Base-by-base conservation (phyloP, 768 basidiomycete species). In the Lactifluus echinatus region DNA sequence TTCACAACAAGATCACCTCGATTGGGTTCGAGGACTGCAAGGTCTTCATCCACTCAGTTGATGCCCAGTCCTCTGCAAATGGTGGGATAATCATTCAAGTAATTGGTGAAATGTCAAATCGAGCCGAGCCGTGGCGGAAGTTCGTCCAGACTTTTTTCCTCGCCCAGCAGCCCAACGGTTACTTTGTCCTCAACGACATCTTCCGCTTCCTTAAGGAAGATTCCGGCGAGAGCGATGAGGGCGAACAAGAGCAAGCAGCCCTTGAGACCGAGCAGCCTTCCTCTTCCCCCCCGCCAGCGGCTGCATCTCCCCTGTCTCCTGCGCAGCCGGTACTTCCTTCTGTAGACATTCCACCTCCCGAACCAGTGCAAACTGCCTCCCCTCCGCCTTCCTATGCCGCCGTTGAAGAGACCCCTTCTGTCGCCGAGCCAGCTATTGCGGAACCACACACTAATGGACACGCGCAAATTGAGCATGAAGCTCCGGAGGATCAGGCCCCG, bases 81-180 rank as follows among this genome's bases (percentile, higher is more conserved):
- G 88, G 89, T 60, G 96, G 96, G 44, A 97, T 99, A 73, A 89
- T 97, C 76, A 94, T 99, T 72, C 94, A 98, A 72, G 96, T 97
- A 72, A 95, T 95, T 69, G 96, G 96, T 64, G 96, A 99, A 77
- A 94, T 98, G 89, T 92, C 90, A 51, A 98, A 98, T 74, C 80
- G 83, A 63, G 81, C 82, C 56, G 89, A 88, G 52, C 79, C 89
- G 4, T 99, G 96, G 96, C 84, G 87, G 68, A 99, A 98, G 75
- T 99, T 99, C 66, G 94, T 93, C 11, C 96, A 99, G 75, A 97
- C 95, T 7, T 98, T 99, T 76, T 98, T 99, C 88, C 86, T 99
- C 53, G 96, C 96, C 37, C 93, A 97, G 72, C 96, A 99, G 74
- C 92, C 93, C 14, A 96, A 95, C 65, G 96, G 96, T 42, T 99